These are phyloP conservation scores for Saccharomycopsis capsularis DNA, from an alignment of 805 yeast genomes.

Conservation along the genomic window DNA sequence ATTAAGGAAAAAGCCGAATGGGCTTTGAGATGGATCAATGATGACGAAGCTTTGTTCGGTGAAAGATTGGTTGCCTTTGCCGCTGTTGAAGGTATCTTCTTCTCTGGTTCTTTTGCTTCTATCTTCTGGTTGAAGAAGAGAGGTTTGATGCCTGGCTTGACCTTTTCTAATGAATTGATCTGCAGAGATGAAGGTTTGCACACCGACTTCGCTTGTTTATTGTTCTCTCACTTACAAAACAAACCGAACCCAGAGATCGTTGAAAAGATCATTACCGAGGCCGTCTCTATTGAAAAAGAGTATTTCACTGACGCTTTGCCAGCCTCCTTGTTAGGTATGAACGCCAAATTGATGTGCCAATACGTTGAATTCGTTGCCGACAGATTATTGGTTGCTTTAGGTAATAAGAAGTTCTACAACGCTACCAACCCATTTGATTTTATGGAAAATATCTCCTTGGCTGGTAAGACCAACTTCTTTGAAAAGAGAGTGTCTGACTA, in stretches of 20 bases:
- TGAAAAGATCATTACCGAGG: constrained; percentile 85
- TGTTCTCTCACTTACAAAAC: constrained; percentile 87
- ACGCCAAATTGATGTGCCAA: constrained; percentile 88
- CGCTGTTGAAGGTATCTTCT: constrained; percentile 98
- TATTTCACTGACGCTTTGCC: constrained; percentile 95
- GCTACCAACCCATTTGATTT: constrained; percentile 94
- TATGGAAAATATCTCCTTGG: constrained; percentile 97
- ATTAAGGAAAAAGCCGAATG: constrained; percentile 97
- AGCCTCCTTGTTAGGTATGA: constrained; percentile 90
- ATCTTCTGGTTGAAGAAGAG: constrained; percentile 98
- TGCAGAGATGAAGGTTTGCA: constrained; percentile 99
- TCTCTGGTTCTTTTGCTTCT: constrained; percentile 97
- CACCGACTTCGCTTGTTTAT: constrained; percentile 95
- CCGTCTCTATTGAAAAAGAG: constrained; percentile 90
- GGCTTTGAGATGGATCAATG: constrained; percentile 97
- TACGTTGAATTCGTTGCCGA: constrained; percentile 97
- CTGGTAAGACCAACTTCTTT: constrained; percentile 98
- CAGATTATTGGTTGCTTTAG: constrained; percentile 84
- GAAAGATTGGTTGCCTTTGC: constrained; percentile 98
- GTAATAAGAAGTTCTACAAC: constrained; percentile 83
- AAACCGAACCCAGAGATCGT: constrained; percentile 78
- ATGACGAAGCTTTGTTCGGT: constrained; percentile 79
- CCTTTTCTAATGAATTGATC: constrained; percentile 94
- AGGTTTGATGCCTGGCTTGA: constrained; percentile 98
- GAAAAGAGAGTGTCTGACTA: constrained; percentile 98